These are phyloP conservation scores for Neltuma alba DNA, from an alignment of 306 rosid genomes.

Conservation along the genomic window DNA sequence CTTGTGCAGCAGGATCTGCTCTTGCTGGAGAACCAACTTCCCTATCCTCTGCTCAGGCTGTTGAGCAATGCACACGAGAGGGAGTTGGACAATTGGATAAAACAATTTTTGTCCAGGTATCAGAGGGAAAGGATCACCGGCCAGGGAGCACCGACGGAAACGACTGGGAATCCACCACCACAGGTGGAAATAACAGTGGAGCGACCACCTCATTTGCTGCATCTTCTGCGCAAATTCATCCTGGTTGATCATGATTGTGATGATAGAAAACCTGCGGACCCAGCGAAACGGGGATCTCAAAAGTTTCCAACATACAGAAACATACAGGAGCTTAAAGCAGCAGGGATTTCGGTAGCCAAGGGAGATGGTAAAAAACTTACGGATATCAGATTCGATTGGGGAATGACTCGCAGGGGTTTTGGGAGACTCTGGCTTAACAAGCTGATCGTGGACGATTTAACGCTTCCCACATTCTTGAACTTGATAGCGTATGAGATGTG, in stretches of 20 bases:
- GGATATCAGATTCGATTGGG: not conserved
- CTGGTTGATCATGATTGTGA: not conserved
- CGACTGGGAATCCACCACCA: no score
- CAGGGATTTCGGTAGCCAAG: conserved; percentile 24
- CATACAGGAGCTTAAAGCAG: conserved; percentile 25
- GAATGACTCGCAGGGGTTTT: not conserved
- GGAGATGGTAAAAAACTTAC: not conserved
- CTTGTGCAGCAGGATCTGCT: conserved; percentile 13
- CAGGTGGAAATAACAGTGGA: not conserved
- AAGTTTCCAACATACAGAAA: conserved; percentile 23
- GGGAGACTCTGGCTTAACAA: conserved; percentile 1
- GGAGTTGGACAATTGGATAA: not conserved
- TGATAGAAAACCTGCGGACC: no score
- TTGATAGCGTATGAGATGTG: conserved; percentile 52
- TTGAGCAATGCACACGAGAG: not conserved
- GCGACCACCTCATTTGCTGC: not conserved
- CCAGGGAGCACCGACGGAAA: no score
- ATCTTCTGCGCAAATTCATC: not conserved
- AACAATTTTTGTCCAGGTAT: not conserved
- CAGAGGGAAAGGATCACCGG: no score
- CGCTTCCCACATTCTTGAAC: conserved; percentile 29
- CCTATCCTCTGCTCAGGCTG: conserved; percentile 7
- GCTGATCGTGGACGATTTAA: conserved; percentile 18
- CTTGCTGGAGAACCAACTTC: conserved; percentile 30
- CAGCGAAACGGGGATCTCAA: accelerated